These are phyloP conservation scores for Dictyostelium citrinum DNA, from an alignment of 78 protist genomes.

Conservation along the genomic window DNA sequence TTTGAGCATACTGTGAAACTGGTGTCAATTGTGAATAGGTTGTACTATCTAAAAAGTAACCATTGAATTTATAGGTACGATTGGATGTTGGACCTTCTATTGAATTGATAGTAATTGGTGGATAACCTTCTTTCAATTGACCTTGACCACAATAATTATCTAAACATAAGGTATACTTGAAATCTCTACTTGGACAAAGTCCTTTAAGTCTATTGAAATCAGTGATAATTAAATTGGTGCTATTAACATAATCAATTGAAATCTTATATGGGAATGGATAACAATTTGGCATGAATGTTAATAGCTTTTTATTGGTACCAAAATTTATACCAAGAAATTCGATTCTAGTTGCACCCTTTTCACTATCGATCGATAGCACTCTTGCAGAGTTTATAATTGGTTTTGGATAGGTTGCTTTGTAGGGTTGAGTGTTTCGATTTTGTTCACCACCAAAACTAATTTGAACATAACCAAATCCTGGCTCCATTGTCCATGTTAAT, in stretches of 20 bases:
- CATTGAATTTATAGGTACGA: not conserved
- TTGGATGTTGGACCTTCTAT: not conserved
- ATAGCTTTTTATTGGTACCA: not conserved
- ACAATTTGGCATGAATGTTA: not conserved
- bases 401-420: not conserved
- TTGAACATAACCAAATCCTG: not conserved
- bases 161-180: not conserved
- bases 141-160: not conserved
- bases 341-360: not conserved
- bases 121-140: not conserved
- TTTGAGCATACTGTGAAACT: not conserved
- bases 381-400: not conserved
- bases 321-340: not conserved
- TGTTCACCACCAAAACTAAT: not conserved
- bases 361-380: not conserved
- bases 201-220: not conserved
- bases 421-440: not conserved
- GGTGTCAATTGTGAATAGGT: not conserved
- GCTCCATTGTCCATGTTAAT: not conserved
- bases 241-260: not conserved
- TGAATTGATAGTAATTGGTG: not conserved
- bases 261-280: constrained; percentile 1
- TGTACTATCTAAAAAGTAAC: constrained; percentile 8
- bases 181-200: not conserved
- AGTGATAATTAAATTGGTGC: not conserved